Percentiles rank a stretch among this genome's conserved stretches.
Conservation (phyloP, 768 basidiomycete genomes). For the Serendipita sp. region DNA sequence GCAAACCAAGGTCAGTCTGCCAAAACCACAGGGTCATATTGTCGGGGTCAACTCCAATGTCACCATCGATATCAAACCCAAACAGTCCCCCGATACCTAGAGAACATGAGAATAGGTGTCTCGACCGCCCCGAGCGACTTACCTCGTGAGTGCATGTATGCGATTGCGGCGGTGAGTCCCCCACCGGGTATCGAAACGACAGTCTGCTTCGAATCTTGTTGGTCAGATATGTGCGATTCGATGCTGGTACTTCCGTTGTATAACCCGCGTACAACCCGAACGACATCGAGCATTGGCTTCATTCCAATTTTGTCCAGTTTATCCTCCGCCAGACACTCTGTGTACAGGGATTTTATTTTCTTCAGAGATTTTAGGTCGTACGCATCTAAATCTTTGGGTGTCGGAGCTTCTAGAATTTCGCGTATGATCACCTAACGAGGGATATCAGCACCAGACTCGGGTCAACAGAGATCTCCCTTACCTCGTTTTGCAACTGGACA, state of each 20-base stretch:
- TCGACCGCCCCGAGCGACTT: constrained; percentile 10
- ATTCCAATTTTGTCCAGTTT: constrained; percentile 56
- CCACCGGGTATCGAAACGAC: not conserved
- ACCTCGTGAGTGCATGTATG: constrained; percentile 81
- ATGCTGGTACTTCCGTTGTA: constrained; percentile 36
- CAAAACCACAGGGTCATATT: constrained; percentile 73
- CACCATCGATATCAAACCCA: constrained; percentile 73
- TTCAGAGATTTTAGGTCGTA: constrained; percentile 39
- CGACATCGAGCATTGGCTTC: constrained; percentile 51
- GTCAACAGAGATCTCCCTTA: not conserved
- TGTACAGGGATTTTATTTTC: constrained; percentile 59
- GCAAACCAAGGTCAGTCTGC: constrained; percentile 66
- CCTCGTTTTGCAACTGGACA: constrained; percentile 48
- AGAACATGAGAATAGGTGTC: not conserved
- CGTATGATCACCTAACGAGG: constrained; percentile 46
- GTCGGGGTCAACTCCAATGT: constrained; percentile 73
- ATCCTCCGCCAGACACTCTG: constrained; percentile 68
- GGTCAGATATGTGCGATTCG: constrained; percentile 7
- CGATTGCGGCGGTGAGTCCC: constrained; percentile 65
- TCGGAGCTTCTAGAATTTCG: constrained; percentile 42
- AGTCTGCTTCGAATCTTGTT: not conserved
- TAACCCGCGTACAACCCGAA: constrained; percentile 41
- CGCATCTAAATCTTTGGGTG: constrained; percentile 12
- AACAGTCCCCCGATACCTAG: constrained; percentile 66
- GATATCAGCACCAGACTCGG: not conserved